Evolutionary conservation across 2,329 filamentous ascomycete species (phyloP).

Genomic region (Fusarium avenaceum): DNA sequence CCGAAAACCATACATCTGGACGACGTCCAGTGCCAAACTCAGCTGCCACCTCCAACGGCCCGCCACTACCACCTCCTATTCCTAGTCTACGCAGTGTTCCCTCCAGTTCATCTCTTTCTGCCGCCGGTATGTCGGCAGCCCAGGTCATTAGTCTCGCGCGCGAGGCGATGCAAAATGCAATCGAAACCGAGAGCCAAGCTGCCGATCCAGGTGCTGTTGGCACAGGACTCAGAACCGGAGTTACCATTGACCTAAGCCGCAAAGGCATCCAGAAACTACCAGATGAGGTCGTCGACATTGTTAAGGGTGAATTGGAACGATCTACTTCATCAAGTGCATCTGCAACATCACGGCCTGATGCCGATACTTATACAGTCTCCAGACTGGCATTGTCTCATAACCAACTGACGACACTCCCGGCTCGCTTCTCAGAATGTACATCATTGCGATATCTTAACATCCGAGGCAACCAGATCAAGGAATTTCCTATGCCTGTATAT

Average conservation of each 20-base stretch:
- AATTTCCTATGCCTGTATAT: conserved; percentile 69
- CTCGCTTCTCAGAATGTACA: conserved; percentile 80
- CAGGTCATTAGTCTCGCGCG: conserved; percentile 76
- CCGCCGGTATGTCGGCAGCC: conserved; percentile 67
- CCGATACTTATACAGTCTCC: conserved; percentile 38
- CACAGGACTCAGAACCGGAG: conserved; percentile 74
- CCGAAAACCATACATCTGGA: conserved; percentile 58
- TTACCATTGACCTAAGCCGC: conserved; percentile 83
- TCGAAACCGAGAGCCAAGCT: conserved; percentile 75
- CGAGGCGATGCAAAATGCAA: conserved; percentile 75
- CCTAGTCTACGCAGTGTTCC: conserved; percentile 63
- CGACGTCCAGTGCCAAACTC: conserved; percentile 58
- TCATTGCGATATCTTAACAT: conserved; percentile 85
- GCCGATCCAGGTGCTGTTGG: conserved; percentile 71
- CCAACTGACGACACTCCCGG: conserved; percentile 76
- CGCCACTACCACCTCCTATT: conserved; percentile 61
- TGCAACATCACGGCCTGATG: conserved; percentile 18
- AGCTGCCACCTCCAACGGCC: conserved; percentile 57
- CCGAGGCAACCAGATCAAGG: conserved; percentile 78
- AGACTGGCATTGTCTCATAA: conserved; percentile 88
- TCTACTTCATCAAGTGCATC: conserved; percentile 55
- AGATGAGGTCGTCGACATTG: conserved; percentile 80
- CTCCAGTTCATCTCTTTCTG: conserved; percentile 62
- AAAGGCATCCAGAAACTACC: conserved; percentile 79
- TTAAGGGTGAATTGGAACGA: conserved; percentile 81